A percentile compares a stretch with the other conserved stretches of the same genome.
Conservation (phyloP, 164 flowering plant species). For the Umbilicus rupestris region DNA sequence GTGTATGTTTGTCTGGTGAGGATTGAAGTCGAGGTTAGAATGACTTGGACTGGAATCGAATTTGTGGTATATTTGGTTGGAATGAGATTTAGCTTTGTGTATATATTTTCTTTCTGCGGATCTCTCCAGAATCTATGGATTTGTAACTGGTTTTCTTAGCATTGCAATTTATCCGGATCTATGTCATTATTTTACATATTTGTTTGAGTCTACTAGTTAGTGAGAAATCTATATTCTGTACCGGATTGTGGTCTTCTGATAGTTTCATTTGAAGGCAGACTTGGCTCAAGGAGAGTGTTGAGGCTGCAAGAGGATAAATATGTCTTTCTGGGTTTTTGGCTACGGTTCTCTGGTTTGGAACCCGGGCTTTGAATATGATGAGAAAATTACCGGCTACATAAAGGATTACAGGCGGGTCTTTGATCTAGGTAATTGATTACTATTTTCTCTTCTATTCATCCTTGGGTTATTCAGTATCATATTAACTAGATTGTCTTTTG, state of each 20-base stretch:
- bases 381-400: slow-evolving; percentile 74
- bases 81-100: too few relatives aligned
- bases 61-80: too few relatives aligned
- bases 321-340: slow-evolving; percentile 97
- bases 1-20: too few relatives aligned
- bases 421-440: slow-evolving; percentile 59
- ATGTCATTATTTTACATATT: too few relatives aligned
- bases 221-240: too few relatives aligned
- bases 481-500: background rate
- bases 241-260: background rate
- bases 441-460: background rate
- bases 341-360: slow-evolving; percentile 96
- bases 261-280: background rate
- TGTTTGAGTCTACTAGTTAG: too few relatives aligned
- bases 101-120: too few relatives aligned
- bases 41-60: too few relatives aligned
- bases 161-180: too few relatives aligned
- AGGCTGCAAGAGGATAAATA: slow-evolving; percentile 8
- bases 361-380: slow-evolving; percentile 88
- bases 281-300: background rate
- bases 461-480: background rate
- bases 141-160: too few relatives aligned
- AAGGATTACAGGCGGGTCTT: slow-evolving; percentile 82
- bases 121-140: too few relatives aligned
- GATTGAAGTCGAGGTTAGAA: too few relatives aligned